These are phyloP conservation scores for Penicillium fuscoglaucum DNA, from an alignment of 2,329 filamentous ascomycete species.

Conservation along the genomic window DNA sequence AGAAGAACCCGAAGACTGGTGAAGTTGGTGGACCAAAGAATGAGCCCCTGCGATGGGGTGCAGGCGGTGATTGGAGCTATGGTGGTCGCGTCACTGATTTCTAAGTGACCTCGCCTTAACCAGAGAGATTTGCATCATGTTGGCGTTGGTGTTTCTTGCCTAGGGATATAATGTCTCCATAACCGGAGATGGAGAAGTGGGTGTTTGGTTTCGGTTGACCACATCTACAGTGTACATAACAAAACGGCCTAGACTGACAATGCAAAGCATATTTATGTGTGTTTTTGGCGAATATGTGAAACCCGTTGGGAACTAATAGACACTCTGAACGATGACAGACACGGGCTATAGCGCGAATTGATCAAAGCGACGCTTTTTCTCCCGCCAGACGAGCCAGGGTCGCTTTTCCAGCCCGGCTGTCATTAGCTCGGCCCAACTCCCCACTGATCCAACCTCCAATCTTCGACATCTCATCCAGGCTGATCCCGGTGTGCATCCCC, in stretches of 20 bases:
- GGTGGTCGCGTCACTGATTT: conserved; percentile 96
- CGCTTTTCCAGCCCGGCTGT: conserved; percentile 57
- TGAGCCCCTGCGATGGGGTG: conserved; percentile 87
- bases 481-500: conserved; percentile 61
- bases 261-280: background rate
- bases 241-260: background rate
- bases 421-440: conserved; percentile 54
- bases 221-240: conserved; percentile 7
- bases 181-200: background rate
- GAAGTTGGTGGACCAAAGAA: conserved; percentile 98
- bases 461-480: conserved; percentile 55
- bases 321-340: background rate
- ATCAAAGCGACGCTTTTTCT: conserved; percentile 13
- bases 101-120: conserved; percentile 32
- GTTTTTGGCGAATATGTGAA: background rate
- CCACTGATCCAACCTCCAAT: conserved; percentile 59
- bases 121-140: conserved; percentile 19
- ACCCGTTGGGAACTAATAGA: background rate
- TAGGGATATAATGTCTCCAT: background rate
- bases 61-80: conserved; percentile 79
- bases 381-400: conserved; percentile 42
- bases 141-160: conserved; percentile 23
- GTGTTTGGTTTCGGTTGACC: background rate
- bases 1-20: conserved; percentile 87
- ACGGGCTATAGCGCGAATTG: background rate